Conservation (phyloP, 805 yeast genomes). For the Barnettozyma salicaria region DNA sequence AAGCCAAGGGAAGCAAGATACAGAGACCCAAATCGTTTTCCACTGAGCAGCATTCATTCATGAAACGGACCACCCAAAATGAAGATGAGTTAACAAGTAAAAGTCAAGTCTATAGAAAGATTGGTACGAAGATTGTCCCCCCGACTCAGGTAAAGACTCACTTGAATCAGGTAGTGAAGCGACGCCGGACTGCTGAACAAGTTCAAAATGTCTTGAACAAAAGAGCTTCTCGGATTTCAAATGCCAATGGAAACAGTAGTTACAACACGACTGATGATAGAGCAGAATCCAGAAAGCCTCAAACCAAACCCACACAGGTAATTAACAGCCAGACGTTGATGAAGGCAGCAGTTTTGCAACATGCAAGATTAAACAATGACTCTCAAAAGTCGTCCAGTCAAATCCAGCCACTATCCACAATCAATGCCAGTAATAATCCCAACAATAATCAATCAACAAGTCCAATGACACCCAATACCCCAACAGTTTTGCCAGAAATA, state of each 20-base stretch:
- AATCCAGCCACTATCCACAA: conserved; percentile 6
- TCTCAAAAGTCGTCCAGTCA: conserved; percentile 10
- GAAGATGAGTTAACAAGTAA: conserved; percentile 16
- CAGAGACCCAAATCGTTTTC: conserved; percentile 19
- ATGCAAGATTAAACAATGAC: conserved; percentile 25
- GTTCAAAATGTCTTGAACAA: conserved; percentile 18
- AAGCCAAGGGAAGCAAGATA: conserved; percentile 11
- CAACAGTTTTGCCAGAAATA: conserved; percentile 38
- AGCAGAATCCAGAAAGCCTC: conserved; percentile 2
- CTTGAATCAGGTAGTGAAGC: conserved; percentile 19
- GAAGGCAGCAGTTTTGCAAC: conserved; percentile 30
- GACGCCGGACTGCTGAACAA: conserved; percentile 25
- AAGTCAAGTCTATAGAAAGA: conserved; percentile 21
- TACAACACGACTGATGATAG: conserved; percentile 2
- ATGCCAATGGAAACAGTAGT: conserved; percentile 7
- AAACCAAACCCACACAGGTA: conserved; percentile 9
- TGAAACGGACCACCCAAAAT: conserved; percentile 17
- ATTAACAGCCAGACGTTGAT: conserved; percentile 23
- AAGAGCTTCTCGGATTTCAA: conserved; percentile 25
- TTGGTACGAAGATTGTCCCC: conserved; percentile 22
- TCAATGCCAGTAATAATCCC: background rate
- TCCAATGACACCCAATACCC: conserved; percentile 19
- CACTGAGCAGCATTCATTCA: conserved; percentile 9
- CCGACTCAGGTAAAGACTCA: conserved; percentile 15
- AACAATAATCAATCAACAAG: conserved; percentile 3